These are phyloP conservation scores for Cercospora zeae-maydis DNA, from an alignment of 2,329 filamentous ascomycete species.

Conservation along the genomic window DNA sequence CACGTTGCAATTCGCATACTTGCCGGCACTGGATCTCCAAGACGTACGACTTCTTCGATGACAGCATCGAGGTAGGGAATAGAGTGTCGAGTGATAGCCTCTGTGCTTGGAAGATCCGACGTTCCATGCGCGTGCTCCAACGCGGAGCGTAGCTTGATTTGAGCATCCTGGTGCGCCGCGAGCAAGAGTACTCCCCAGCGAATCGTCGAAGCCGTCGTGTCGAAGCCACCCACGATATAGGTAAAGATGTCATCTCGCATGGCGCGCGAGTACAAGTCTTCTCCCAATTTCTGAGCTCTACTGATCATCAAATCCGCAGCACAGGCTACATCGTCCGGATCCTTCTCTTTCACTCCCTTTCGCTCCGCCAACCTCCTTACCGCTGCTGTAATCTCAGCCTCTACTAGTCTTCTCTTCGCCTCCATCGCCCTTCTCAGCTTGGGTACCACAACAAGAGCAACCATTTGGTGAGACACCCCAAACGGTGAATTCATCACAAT, in stretches of 20 bases:
- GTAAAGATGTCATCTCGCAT: conserved; percentile 34
- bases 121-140: background rate
- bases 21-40: background rate
- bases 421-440: background rate
- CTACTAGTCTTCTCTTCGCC: background rate
- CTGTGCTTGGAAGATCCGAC: background rate
- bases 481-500: background rate
- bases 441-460: background rate
- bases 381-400: background rate
- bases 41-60: background rate
- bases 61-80: conserved; percentile 1
- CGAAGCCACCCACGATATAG: conserved; percentile 43
- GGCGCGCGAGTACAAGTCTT: conserved; percentile 27
- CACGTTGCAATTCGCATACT: background rate
- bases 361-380: background rate
- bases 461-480: background rate
- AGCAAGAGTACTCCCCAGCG: conserved; percentile 43
- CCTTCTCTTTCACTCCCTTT: background rate
- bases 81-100: background rate
- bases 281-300: conserved; percentile 18
- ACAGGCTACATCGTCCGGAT: background rate
- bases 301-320: background rate
- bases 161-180: conserved; percentile 35
- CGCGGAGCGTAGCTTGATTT: conserved; percentile 36
- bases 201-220: conserved; percentile 45